These are phyloP conservation scores for Malassezia arunalokei DNA, from an alignment of 1,284 basidiomycete genomes.

Conservation along the genomic window DNA sequence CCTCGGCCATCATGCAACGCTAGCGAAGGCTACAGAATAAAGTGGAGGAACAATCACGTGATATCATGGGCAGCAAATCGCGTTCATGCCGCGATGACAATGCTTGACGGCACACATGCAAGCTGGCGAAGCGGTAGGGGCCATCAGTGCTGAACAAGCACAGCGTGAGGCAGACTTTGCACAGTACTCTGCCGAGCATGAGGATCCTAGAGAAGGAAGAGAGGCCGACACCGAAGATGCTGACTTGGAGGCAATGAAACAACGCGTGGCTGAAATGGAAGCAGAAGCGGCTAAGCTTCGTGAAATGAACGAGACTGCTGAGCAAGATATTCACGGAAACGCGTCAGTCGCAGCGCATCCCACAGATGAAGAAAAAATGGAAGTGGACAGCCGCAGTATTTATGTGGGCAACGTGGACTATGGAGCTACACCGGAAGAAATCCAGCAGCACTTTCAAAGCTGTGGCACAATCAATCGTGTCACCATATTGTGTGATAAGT, in stretches of 20 bases:
- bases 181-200: neutral
- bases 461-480: slow-evolving; percentile 98
- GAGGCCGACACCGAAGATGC: slow-evolving; percentile 31
- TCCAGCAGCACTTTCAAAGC: slow-evolving; percentile 91
- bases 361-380: slow-evolving; percentile 49
- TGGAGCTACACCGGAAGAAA: slow-evolving; percentile 90
- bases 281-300: slow-evolving; percentile 73
- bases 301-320: slow-evolving; percentile 77
- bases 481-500: slow-evolving; percentile 98
- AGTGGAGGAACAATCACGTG: too few species aligned
- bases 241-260: slow-evolving; percentile 65
- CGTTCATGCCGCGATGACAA: neutral
- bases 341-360: slow-evolving; percentile 20
- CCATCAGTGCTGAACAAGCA: neutral
- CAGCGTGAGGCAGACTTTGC: slow-evolving; percentile 5
- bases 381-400: slow-evolving; percentile 74
- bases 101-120: neutral
- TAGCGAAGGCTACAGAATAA: too few species aligned
- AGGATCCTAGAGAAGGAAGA: slow-evolving; percentile 4
- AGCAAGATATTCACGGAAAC: slow-evolving; percentile 56
- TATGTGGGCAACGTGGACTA: slow-evolving; percentile 99
- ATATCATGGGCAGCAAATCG: too few species aligned
- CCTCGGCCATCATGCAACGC: too few species aligned
- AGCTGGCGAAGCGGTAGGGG: neutral
- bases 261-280: slow-evolving; percentile 66